A percentile compares a stretch with the other conserved stretches of the same genome.
These are phyloP conservation scores for Lotus japonicus DNA, from an alignment of 306 rosid genomes.

Conservation along the genomic window DNA sequence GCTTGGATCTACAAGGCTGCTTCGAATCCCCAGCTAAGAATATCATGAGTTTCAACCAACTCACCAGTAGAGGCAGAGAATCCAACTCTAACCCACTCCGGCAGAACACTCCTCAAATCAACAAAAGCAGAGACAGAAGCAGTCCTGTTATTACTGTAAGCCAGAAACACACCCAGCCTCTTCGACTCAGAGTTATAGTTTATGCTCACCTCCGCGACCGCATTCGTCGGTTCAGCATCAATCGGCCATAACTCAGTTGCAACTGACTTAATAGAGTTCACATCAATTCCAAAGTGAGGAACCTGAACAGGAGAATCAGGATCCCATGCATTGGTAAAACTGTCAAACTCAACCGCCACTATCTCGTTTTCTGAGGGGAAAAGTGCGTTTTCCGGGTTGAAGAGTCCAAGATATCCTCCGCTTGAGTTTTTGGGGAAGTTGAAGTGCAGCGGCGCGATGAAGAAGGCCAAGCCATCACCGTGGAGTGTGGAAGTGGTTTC, in stretches of 20 bases:
- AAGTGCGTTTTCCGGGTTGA: constrained; percentile 8
- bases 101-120: constrained; percentile 27
- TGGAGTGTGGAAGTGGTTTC: too few species aligned
- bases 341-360: constrained; percentile 32
- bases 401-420: constrained; percentile 35
- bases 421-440: background rate
- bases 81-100: constrained; percentile 26
- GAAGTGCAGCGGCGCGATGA: background rate
- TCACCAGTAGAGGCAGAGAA: constrained; percentile 27
- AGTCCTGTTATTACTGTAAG: background rate
- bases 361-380: background rate
- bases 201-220: constrained; percentile 13
- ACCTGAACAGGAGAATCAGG: background rate
- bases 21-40: constrained; percentile 1
- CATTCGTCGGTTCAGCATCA: background rate
- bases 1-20: background rate
- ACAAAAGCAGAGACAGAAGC: background rate
- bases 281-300: constrained; percentile 33
- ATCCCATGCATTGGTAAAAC: constrained; percentile 13
- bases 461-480: constrained; percentile 36
- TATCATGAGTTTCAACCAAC: constrained; percentile 29
- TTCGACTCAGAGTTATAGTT: constrained; percentile 25
- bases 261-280: constrained; percentile 17
- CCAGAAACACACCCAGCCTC: background rate
- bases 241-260: constrained; percentile 1